Evolutionary conservation across 2,329 filamentous ascomycete species (phyloP).

Genomic region (Diaporthe batatas): DNA sequence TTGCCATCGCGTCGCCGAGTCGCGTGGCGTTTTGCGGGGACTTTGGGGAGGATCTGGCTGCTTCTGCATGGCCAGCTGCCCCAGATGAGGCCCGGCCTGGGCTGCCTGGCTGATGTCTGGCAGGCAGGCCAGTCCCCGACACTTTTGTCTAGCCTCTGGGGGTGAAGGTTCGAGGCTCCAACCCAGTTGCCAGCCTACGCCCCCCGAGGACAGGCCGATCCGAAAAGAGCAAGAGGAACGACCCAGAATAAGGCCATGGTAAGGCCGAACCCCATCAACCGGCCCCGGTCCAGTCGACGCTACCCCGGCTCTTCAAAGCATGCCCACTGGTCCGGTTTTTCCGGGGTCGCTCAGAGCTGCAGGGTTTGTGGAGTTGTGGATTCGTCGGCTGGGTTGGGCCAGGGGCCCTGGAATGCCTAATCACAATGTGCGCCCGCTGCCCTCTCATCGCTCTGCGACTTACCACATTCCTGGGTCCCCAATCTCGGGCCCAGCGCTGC

Average conservation of each 20-base stretch:
- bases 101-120: neutral
- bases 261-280: conserved; percentile 34
- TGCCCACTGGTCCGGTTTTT: conserved; percentile 16
- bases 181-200: conserved; percentile 24
- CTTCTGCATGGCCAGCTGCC: neutral
- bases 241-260: conserved; percentile 37
- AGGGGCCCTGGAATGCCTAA: conserved; percentile 13
- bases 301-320: conserved; percentile 9
- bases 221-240: conserved; percentile 10
- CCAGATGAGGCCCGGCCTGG: too few relatives aligned
- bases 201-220: conserved; percentile 30
- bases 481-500: neutral
- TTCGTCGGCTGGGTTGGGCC: neutral
- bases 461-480: conserved; percentile 31
- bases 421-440: conserved; percentile 11
- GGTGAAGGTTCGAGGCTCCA: neutral
- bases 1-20: conserved; percentile 28
- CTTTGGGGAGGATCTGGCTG: conserved; percentile 17
- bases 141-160: neutral
- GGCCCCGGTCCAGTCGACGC: conserved; percentile 21
- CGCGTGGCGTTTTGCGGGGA: conserved; percentile 30
- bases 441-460: neutral
- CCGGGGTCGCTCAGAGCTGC: conserved; percentile 14
- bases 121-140: conserved; percentile 10
- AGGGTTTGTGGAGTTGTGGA: conserved; percentile 1